Base-by-base conservation (phyloP, 1,284 basidiomycete genomes). In the Ganoderma sinense region DNA sequence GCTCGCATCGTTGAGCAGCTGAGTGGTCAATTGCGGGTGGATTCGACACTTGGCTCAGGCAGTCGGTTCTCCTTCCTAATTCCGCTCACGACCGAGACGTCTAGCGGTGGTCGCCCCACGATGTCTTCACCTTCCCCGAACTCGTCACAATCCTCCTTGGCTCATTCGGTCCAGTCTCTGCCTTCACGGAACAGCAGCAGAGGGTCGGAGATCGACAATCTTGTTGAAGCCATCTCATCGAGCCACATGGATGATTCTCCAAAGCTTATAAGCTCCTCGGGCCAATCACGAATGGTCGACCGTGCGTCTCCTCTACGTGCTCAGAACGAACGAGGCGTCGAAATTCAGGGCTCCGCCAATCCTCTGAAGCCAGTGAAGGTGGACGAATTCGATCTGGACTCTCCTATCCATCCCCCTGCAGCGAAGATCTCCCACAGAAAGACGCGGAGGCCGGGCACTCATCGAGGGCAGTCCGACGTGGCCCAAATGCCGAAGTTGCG, bases 1-100 rank as follows among this genome's bases (percentile, higher is more conserved):
- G 93, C 93, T 0, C 86, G 94, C n/a, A 94, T 95, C 41, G 91
- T 95, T 7, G 91, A 93, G 77, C 94, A 95, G 75, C 84, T 95
- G 0, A 89, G 89, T 0, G 94, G 94, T 2, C 93, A 94, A 78
- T 85, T 96, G 14, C 89, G 93, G 5, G 94, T 94, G 2, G 92
- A 95, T 73, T 95, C 93, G 0, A 86, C 89, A 64, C 85, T 91
- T 6, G 85, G 84, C 62, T 82, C 89, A 76, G 94, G 94, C n/a
- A 93, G 91, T 53, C 84, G 86, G 6, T 95, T 96, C 81, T 91
- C 90, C 1, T 91, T 91, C 80, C 81, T 92, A 8, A 87, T 93
- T 63, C 91, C 92, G 0, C 86, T 93, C 68, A 78, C 84, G 0
- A 76, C 88, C 18, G 78, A 81, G 29, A 51, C 68, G 20, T 81